These are phyloP conservation scores for Globisporangium radiosum DNA, from an alignment of 352 stramenopile species.

Conservation along the genomic window DNA sequence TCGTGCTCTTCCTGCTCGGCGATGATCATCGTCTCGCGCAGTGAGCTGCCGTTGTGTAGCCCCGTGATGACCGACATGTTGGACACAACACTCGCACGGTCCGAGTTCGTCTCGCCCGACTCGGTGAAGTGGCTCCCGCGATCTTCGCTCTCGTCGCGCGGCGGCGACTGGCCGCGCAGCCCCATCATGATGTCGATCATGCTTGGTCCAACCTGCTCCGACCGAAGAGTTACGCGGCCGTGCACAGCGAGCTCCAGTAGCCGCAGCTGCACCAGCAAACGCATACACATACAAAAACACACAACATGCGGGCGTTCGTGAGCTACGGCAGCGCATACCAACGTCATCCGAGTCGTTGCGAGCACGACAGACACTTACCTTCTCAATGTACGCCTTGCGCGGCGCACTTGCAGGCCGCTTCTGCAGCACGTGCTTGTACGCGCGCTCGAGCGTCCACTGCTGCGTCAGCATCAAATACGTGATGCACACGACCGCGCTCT, in stretches of 20 bases:
- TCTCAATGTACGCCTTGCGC: constrained; percentile 59
- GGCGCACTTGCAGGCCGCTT: constrained; percentile 51
- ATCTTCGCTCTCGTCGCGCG: constrained; percentile 30
- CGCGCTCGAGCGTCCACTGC: constrained; percentile 52
- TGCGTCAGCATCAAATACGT: constrained; percentile 53
- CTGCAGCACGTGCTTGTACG: constrained; percentile 54
- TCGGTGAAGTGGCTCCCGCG: constrained; percentile 41
- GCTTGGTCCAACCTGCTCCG: constrained; percentile 52
- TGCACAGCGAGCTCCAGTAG: constrained; percentile 50
- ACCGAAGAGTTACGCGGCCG: constrained; percentile 52
- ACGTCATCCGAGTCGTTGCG: background rate
- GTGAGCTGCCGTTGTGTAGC: constrained; percentile 40
- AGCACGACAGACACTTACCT: constrained; percentile 21
- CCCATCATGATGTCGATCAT: constrained; percentile 76
- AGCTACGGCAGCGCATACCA: background rate
- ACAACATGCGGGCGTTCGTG: background rate
- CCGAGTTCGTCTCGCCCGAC: constrained; percentile 27
- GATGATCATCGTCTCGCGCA: constrained; percentile 66
- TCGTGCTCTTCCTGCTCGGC: constrained; percentile 33
- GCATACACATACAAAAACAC: constrained; percentile 3
- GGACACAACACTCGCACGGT: constrained; percentile 53
- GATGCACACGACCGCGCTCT: constrained; percentile 63
- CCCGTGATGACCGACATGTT: constrained; percentile 51
- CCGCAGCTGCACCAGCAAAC: constrained; percentile 22
- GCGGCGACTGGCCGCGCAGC: constrained; percentile 32